Conservation (phyloP, 345 rosid species). For the Hirschfeldia incana region DNA sequence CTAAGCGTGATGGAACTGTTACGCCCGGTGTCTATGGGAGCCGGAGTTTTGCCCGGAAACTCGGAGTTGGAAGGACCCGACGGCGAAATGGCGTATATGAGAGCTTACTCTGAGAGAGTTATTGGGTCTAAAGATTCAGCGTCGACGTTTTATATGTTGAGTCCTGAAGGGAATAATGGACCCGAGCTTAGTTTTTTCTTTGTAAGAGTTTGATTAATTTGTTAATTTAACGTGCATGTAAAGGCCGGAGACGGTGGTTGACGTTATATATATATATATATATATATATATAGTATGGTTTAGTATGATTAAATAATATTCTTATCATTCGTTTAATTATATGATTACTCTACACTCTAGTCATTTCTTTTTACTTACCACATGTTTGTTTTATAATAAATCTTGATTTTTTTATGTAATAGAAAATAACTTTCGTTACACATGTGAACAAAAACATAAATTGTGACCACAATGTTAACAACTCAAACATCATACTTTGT, state of each 20-base stretch:
- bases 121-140: no score
- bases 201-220: no score
- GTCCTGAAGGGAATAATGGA: no score
- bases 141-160: no score
- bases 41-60: slow-evolving; percentile 54
- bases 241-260: no score
- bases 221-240: no score
- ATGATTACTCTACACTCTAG: neutral
- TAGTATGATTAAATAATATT: slow-evolving; percentile 35
- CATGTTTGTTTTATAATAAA: neutral
- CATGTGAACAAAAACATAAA: neutral
- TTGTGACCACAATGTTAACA: neutral
- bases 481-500: neutral
- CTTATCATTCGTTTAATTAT: neutral
- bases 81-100: slow-evolving; percentile 57
- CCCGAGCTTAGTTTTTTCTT: no score
- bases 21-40: slow-evolving; percentile 56
- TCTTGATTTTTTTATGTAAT: neutral
- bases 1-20: slow-evolving; percentile 51
- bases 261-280: no score
- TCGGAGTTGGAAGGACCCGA: slow-evolving; percentile 37
- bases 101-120: no score
- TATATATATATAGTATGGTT: no score
- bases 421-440: no score
- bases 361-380: neutral